These are phyloP conservation scores for Aschersonia sp. DNA, from an alignment of 2,329 filamentous ascomycete genomes.

Conservation along the genomic window DNA sequence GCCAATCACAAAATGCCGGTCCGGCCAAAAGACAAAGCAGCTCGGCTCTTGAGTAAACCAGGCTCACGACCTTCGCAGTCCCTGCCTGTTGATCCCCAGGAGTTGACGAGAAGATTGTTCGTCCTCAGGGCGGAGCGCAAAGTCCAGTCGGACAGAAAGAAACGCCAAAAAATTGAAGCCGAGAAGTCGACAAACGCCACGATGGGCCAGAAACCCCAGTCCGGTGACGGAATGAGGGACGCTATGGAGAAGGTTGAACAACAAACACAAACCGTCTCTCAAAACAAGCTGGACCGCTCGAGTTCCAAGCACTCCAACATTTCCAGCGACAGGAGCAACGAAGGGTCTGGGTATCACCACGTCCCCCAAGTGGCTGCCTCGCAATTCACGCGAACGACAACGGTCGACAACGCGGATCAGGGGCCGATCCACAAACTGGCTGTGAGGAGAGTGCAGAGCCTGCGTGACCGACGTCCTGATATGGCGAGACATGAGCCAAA, in stretches of 20 bases:
- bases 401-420: conserved; percentile 24
- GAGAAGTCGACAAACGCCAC: conserved; percentile 4
- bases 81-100: conserved; percentile 34
- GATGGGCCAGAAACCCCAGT: not conserved
- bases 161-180: conserved; percentile 13
- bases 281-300: conserved; percentile 3
- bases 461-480: conserved; percentile 21
- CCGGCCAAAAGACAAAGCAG: not conserved
- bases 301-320: conserved; percentile 2
- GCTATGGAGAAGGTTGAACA: not conserved
- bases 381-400: conserved; percentile 40
- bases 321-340: conserved; percentile 6
- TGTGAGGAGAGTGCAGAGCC: conserved; percentile 22
- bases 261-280: not conserved
- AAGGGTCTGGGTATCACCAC: conserved; percentile 24
- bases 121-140: conserved; percentile 36
- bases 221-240: not conserved
- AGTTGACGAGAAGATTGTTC: conserved; percentile 37
- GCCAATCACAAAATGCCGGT: conserved; percentile 2
- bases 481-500: conserved; percentile 25
- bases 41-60: not conserved
- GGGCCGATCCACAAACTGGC: conserved; percentile 9
- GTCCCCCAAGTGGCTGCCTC: conserved; percentile 38
- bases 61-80: conserved; percentile 10
- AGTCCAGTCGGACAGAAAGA: conserved; percentile 20